Evolutionary conservation across 805 yeast genomes (phyloP), one percentile per base, ranked within the genome.

Genomic region (Teunomyces cretensis): DNA sequence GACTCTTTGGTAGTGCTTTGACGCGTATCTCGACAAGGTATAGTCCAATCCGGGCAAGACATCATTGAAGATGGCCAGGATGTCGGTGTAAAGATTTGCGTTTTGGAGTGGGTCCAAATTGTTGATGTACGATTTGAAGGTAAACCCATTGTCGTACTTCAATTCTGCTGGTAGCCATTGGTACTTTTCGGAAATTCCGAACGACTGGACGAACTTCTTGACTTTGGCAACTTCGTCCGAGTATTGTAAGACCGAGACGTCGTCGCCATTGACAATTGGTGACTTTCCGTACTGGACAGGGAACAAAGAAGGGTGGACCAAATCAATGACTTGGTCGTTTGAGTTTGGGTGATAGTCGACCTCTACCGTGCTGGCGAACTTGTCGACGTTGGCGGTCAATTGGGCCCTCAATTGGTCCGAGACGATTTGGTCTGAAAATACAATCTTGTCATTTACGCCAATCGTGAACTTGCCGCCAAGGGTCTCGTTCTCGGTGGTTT

Each of bases 101-200:
- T 48, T 53, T 1, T 45, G 41, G 28, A 26, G 28, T 15, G 75
- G 75, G 39, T 72, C 69, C 43, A 72, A 55, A 46, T 71, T 72
- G 51, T 72, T 72, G 49, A 72, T 72, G 50, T 70, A 72, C 2
- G 75, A 68, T 1, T 31, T 38, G 41, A 68, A 50, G 12, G 43
- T 42, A 42, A 53, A 65, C 7, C 33, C 44, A 2, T 40, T 26
- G 9, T 33, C 30, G 26, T 17, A 26, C 30, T 26, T 27, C 47
- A 55, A 40, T 12, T 33, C n/a, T 6, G 52, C 41, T 2, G 56
- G 56, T 6, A 52, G 35, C 56, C 56, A 52, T 35, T 52, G 56
- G 44, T 30, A 50, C 13, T 32, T 41, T 17, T 43, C 13, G 15
- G 51, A 49, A 2, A 44, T 33, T 2, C 53, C 55, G 16, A 11